These are phyloP conservation scores for Cladophialophora immunda DNA, from an alignment of 2,329 filamentous ascomycete species.

Conservation along the genomic window DNA sequence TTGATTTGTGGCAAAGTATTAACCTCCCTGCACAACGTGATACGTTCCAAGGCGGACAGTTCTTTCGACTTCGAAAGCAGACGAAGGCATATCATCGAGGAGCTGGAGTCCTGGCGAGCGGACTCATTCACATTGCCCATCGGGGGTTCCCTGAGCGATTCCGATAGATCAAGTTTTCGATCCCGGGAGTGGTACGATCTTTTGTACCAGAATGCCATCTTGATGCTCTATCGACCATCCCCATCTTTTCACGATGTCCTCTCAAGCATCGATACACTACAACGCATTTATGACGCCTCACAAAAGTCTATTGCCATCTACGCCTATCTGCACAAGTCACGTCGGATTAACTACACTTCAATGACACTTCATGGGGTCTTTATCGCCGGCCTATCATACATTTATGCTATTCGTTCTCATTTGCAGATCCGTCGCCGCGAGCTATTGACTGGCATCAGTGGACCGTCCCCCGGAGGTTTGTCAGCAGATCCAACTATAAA, in stretches of 20 bases:
- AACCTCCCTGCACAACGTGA: slow-evolving; percentile 23
- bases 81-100: neutral
- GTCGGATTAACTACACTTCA: slow-evolving; percentile 59
- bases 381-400: slow-evolving; percentile 56
- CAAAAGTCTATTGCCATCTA: slow-evolving; percentile 55
- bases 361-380: slow-evolving; percentile 60
- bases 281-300: slow-evolving; percentile 52
- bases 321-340: slow-evolving; percentile 54
- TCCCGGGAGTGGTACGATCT: slow-evolving; percentile 55
- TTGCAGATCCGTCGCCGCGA: slow-evolving; percentile 45
- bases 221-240: slow-evolving; percentile 56
- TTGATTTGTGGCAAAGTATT: slow-evolving; percentile 24
- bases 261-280: slow-evolving; percentile 43
- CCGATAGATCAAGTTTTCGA: slow-evolving; percentile 51
- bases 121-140: slow-evolving; percentile 10
- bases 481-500: slow-evolving; percentile 49
- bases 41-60: neutral
- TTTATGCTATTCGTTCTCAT: slow-evolving; percentile 54
- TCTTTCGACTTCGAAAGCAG: slow-evolving; percentile 16
- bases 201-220: slow-evolving; percentile 54
- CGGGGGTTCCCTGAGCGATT: slow-evolving; percentile 48
- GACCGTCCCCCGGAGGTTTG: slow-evolving; percentile 38
- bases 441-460: slow-evolving; percentile 14
- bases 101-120: slow-evolving; percentile 21
- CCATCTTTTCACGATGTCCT: slow-evolving; percentile 45